Evolutionary conservation across 2,329 filamentous ascomycete genomes (phyloP), one percentile per base, ranked within the genome.

Genomic region (Clonostachys rosea): DNA sequence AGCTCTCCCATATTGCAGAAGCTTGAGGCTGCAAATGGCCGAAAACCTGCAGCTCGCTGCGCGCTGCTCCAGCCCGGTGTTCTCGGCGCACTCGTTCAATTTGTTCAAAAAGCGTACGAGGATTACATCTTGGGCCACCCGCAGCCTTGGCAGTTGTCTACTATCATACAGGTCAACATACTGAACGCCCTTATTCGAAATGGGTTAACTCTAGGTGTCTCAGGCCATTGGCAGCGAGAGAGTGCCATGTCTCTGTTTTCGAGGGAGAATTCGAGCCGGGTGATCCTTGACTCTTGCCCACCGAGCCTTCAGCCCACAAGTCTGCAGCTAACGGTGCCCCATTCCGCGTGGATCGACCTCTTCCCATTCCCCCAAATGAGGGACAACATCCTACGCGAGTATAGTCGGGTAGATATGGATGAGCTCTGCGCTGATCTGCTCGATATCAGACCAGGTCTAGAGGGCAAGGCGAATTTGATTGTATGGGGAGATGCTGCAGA

Each of bases 401-500:
- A 42, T 44, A 51, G 11, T 4, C 40, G 6, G 4, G 50, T 54
- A 7, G 55, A 60, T 33, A 55, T 59, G 4, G 52, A 55, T 8
- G 49, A 54, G 36, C 50, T 58, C 5, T 57, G 57, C 48, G 30
- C 46, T 9, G 48, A 54, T 24, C 11, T 44, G n/a, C 16, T 44
- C 16, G 44, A 40, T 37, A 24, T 30, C 4, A 30, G 24, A 10
- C 24, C 24, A 10, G 24, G 24, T 30, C 24, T 30, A 30, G 24
- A 30, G 24, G 24, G 24, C 24, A 30, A 30, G 4, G 24, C 24
- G 8, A 34, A 47, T 2, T 41, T 78, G 2, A 58, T 76, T 12
- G 67, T 76, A 3, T 78, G 74, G 75, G 70, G 72, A 1, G 68
- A 74, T 11, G 63, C 73, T 0, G 73, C 66, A 64, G 63, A 76